phyloP scores from a whole-genome alignment of 139 green algal genomes.

The Picochlorum sp. region DNA sequence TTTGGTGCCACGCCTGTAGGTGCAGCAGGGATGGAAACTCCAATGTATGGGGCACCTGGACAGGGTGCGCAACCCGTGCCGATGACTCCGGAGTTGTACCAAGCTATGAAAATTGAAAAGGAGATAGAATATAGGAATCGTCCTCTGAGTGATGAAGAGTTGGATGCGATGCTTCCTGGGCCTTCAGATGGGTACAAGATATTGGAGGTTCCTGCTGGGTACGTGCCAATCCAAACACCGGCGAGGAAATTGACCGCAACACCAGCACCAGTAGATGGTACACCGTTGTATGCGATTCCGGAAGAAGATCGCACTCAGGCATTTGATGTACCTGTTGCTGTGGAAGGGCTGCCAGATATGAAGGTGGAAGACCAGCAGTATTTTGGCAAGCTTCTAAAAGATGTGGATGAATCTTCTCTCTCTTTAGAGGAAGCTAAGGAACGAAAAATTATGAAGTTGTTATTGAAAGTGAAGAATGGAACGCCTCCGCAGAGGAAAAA shows the following conservation, averaged over 20 bases:
- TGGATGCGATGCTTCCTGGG: conserved; percentile 88
- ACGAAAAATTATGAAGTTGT: conserved; percentile 97
- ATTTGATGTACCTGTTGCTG: conserved; percentile 57
- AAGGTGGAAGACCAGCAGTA: conserved; percentile 97
- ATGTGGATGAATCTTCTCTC: conserved; percentile 87
- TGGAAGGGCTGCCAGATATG: conserved; percentile 88
- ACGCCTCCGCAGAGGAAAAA: conserved; percentile 93
- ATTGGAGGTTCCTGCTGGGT: conserved; percentile 68
- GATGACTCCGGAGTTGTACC: conserved; percentile 75
- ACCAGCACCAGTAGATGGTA: conserved; percentile 73
- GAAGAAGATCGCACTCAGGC: conserved; percentile 67
- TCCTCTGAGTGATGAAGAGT: conserved; percentile 85
- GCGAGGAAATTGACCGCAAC: conserved; percentile 89
- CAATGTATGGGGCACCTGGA: conserved; percentile 19
- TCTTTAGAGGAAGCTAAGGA: conserved; percentile 88
- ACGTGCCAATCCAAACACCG: conserved; percentile 89
- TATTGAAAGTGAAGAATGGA: conserved; percentile 99
- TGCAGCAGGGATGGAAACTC: conserved; percentile 63
- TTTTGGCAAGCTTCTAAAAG: conserved; percentile 82
- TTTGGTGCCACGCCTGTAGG: conserved; percentile 53
- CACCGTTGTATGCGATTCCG: conserved; percentile 67
- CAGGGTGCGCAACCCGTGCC: conserved; percentile 16
- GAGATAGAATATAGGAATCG: conserved; percentile 93
- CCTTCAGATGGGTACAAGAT: conserved; percentile 80
- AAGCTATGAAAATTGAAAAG: conserved; percentile 55